Base-by-base conservation (phyloP, 2,329 filamentous ascomycete species). In the Fusarium torreyae region DNA sequence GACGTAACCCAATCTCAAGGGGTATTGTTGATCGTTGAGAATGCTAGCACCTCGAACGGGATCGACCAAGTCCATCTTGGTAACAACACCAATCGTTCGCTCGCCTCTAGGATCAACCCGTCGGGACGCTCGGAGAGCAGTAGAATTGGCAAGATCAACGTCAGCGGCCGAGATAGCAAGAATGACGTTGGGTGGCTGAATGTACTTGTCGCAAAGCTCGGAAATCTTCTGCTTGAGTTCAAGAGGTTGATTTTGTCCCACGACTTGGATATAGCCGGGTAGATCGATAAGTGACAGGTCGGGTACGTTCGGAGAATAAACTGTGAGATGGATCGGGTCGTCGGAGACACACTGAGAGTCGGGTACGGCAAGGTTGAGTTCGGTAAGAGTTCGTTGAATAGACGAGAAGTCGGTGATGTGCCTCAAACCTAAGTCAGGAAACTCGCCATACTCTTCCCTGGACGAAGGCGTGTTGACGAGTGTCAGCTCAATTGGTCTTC, bases 61-160 rank as follows among this genome's bases (percentile, higher is more conserved):
- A 72, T 98, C 95, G 9, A 99, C 94, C 22, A 99, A 86, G 75
- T 99, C 96, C 95, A 99, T 98, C 83, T 99, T 99, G 5, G 96
- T 99, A 42, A 99, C 91, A n/a, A 99, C 96, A 44, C 96, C 96
- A 76, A 99, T 99, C 0, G 96, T 99, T 66, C 96, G 88, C 81
- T 99, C 96, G 56, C 96, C 96, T 64, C 96, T 87, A 2, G 96
- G 96, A 75, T 99, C 96, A 28, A 98, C 94, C 72, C 95, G 88
- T 67, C 96, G 88, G 71, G 94, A 97, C 18, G 96, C 94, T 72
- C 94, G 87, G 24, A 99, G 82, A 7, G 96, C 94, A 8, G 96
- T 96, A 2, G 96, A 99, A 79, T 99, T 99, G 22, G 96, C 96
- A 59, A 99, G 81, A 83, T 99, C 96, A 18, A 99, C 96, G 80